Evolutionary conservation across 225 moss, liverwort and hornwort species (phyloP).

Genomic region (Asterella californica): DNA sequence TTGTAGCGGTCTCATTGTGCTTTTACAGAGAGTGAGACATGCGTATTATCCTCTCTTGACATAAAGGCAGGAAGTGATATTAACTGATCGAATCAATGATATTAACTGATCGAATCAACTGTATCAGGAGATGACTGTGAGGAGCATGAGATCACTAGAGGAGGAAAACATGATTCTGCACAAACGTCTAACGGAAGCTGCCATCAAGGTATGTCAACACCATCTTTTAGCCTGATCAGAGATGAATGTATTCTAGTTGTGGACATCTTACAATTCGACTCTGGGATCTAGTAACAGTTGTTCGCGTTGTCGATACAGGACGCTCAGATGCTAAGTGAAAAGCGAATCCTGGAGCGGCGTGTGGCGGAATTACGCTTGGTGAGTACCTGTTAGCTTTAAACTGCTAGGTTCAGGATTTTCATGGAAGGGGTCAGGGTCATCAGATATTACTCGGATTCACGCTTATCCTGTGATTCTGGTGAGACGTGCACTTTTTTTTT

Average conservation of each 20-base stretch:
- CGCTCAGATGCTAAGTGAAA: constrained; percentile 82
- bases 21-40: not conserved
- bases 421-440: not conserved
- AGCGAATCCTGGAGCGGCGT: constrained; percentile 86
- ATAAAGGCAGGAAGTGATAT: not conserved
- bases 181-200: constrained; percentile 64
- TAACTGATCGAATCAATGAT: not conserved
- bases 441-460: not conserved
- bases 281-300: not conserved
- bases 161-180: constrained; percentile 64
- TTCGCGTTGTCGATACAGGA: constrained; percentile 50
- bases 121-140: constrained; percentile 65
- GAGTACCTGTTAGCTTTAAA: constrained; percentile 28
- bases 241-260: not conserved
- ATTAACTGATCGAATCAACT: not conserved
- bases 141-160: constrained; percentile 54
- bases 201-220: constrained; percentile 55
- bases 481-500: not conserved
- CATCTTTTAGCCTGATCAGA: not conserved
- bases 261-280: no score
- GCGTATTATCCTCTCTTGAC: not conserved
- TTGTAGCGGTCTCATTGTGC: not conserved
- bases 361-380: constrained; percentile 95
- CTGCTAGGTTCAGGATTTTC: no score
- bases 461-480: not conserved